Base-by-base conservation (phyloP, 1,139 yeast genomes). In the Pichia sp. region DNA sequence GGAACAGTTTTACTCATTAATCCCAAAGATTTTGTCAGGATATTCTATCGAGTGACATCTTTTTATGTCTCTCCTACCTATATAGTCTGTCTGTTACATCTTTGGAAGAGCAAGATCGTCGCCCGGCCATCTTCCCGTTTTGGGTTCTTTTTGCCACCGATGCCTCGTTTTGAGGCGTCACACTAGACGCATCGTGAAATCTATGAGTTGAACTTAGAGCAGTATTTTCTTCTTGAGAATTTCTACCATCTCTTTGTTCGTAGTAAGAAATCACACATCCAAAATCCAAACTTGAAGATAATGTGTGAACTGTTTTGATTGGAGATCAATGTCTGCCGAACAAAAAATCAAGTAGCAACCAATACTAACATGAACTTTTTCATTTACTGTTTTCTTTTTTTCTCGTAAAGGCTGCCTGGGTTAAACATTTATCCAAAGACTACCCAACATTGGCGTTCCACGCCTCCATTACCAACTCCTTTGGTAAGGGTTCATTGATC, bases 371-470 rank as follows among this genome's bases (percentile, higher is more conserved):
- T 52, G 2, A 19, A 19, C 23, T 19, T 19, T n/a, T 19, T 19
- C 23, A 19, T 19, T 49, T 29, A 32, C 45, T 47, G 34, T 44
- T 30, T 52, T 32, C 43, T 34, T 19, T 19, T 19, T 19, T 32
- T 56, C 34, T 46, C 34, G 43, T 15, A 55, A 58, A 92, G 98
- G 98, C 98, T 70, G 97, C 98, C 50, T 93, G 99, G 99, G 97
- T 93, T 52, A 93, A 93, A 70, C 93, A 87, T 70, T 77, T 93
- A 62, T 90, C 97, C 2, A 90, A 89, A 67, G 88, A 84, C 57
- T 90, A 83, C 68, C 99, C 99, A 50, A 93, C 99, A 2, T 77
- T 93, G 66, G 99, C 99, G 59, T 93, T 93, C 78, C 99, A 93
- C 72, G 98, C 99, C 3, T 90, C 98, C 4, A 93, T 93, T 64